Percentiles rank a stretch among this genome's conserved stretches.
Evolutionary conservation across 805 yeast species (phyloP).

Genomic region (Saturnispora hagleri): DNA sequence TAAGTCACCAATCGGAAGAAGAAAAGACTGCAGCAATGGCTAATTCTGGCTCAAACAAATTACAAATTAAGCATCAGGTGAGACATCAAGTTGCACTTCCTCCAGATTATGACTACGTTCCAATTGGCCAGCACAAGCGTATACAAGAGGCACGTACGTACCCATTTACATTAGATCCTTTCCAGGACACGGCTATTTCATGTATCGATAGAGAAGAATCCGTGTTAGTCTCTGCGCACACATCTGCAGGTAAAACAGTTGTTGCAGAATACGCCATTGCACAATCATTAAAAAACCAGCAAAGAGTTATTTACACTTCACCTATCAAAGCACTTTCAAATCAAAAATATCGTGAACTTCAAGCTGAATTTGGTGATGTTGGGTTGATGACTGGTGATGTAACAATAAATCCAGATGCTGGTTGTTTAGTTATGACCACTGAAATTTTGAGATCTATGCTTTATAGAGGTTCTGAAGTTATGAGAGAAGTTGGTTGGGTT

Average conservation of each 20-base stretch:
- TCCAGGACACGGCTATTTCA: conserved; percentile 93
- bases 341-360: conserved; percentile 74
- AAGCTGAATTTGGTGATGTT: conserved; percentile 44
- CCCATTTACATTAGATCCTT: conserved; percentile 91
- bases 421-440: conserved; percentile 94
- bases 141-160: conserved; percentile 74
- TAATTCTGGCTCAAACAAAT: conserved; percentile 22
- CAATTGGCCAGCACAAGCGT: conserved; percentile 82
- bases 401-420: conserved; percentile 93
- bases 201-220: conserved; percentile 93
- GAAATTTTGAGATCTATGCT: conserved; percentile 93
- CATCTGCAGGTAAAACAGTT: conserved; percentile 95
- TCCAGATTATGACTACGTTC: conserved; percentile 77
- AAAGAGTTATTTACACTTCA: conserved; percentile 89
- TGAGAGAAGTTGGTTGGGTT: conserved; percentile 94
- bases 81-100: conserved; percentile 98
- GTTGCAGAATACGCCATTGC: conserved; percentile 97
- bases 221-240: conserved; percentile 94
- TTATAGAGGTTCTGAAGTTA: conserved; percentile 91
- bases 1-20: conserved; percentile 32
- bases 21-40: conserved; percentile 11
- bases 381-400: conserved; percentile 98
- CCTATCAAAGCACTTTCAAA: conserved; percentile 90
- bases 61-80: conserved; percentile 82
- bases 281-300: conserved; percentile 83